phyloP scores from a whole-genome alignment of 208 protist genomes.

The Leishmania braziliensis region DNA sequence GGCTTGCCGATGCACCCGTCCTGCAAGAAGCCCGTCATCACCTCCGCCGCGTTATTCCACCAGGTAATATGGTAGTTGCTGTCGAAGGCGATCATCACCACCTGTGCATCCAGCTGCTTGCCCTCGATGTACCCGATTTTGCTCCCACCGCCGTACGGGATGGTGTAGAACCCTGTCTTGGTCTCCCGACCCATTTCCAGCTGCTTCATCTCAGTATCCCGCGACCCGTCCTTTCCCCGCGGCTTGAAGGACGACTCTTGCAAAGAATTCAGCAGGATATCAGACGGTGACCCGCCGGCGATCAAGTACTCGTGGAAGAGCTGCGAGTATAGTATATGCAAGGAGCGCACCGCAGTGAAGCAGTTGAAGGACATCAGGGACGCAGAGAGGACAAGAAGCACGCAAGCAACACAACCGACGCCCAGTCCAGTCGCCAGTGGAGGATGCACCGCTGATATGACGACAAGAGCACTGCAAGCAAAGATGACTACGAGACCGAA shows the following conservation, averaged over 20 bases:
- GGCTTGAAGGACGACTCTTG: constrained; percentile 20
- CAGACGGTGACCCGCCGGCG: constrained; percentile 31
- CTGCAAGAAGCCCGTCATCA: constrained; percentile 86
- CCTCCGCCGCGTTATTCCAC: constrained; percentile 87
- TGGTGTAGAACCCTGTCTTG: constrained; percentile 75
- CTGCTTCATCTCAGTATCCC: constrained; percentile 16
- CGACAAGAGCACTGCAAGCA: constrained; percentile 44
- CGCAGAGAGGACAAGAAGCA: constrained; percentile 51
- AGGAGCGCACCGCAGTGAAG: constrained; percentile 38
- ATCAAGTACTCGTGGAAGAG: constrained; percentile 56
- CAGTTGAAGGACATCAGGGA: constrained; percentile 45
- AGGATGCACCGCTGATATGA: constrained; percentile 55
- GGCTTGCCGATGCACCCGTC: constrained; percentile 85
- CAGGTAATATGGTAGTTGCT: constrained; percentile 77
- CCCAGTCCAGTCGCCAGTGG: constrained; percentile 37
- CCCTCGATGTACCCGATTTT: constrained; percentile 86
- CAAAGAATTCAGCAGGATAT: constrained; percentile 29
- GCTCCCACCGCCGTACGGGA: constrained; percentile 58
- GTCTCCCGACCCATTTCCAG: constrained; percentile 54
- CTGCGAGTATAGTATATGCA: constrained; percentile 60
- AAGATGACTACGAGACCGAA: constrained; percentile 58
- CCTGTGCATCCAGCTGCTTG: constrained; percentile 77
- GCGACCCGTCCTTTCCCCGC: constrained; percentile 25
- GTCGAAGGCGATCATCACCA: constrained; percentile 91
- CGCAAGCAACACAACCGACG: constrained; percentile 48